Evolutionary conservation across 2,329 filamentous ascomycete species (phyloP).

Genomic region (Aspergillus felis): DNA sequence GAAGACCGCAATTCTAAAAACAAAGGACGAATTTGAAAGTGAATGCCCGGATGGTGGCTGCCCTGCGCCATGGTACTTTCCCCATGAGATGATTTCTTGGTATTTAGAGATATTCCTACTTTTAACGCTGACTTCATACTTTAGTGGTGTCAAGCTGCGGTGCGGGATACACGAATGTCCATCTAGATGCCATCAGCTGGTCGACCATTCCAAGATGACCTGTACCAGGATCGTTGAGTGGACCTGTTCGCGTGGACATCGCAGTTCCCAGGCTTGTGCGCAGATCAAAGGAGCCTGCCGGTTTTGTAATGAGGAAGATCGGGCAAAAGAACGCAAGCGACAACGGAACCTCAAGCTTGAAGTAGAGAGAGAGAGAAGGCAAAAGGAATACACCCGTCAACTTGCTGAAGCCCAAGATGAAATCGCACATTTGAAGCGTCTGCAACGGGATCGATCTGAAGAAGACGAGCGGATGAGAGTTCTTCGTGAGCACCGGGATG

Average conservation of each 20-base stretch:
- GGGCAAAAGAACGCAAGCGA: slow-evolving; percentile 41
- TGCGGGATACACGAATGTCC: slow-evolving; percentile 61
- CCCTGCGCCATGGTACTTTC: slow-evolving; percentile 54
- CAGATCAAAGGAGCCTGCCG: slow-evolving; percentile 40
- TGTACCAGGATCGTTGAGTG: slow-evolving; percentile 45
- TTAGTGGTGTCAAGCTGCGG: slow-evolving; percentile 44
- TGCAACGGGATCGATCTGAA: slow-evolving; percentile 14
- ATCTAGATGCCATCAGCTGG: slow-evolving; percentile 58
- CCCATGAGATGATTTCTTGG: slow-evolving; percentile 4
- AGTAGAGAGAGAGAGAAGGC: slow-evolving; percentile 23
- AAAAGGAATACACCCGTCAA: slow-evolving; percentile 15
- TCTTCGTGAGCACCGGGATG: slow-evolving; percentile 12
- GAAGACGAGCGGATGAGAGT: slow-evolving; percentile 17
- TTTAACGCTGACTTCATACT: background rate
- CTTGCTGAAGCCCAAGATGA: slow-evolving; percentile 24
- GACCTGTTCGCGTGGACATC: slow-evolving; percentile 54
- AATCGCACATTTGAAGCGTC: slow-evolving; percentile 14
- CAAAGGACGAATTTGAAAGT: slow-evolving; percentile 56
- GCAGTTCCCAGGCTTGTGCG: slow-evolving; percentile 46
- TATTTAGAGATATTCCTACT: no score
- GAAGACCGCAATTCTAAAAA: slow-evolving; percentile 44
- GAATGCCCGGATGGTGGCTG: slow-evolving; percentile 70
- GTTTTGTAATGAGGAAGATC: slow-evolving; percentile 51
- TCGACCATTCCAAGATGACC: slow-evolving; percentile 55
- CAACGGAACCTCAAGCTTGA: slow-evolving; percentile 50